Evolutionary conservation across 345 rosid genomes (phyloP).

Genomic region (Eucalyptus curtisii): DNA sequence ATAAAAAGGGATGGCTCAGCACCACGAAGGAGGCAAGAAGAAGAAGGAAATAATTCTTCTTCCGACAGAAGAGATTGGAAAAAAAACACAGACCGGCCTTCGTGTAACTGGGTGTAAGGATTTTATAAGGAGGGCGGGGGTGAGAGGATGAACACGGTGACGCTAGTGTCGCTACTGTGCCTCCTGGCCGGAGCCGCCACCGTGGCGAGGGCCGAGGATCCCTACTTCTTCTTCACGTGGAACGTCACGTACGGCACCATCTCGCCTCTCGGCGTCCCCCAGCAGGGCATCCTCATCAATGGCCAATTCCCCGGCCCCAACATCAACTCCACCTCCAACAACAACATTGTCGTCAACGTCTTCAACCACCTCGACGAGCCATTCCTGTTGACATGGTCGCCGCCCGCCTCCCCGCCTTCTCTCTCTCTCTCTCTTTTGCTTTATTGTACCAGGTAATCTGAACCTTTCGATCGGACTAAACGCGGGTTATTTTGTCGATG

Average conservation of each 20-base stretch:
- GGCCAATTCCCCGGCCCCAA: slow-evolving; percentile 70
- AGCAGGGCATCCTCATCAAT: slow-evolving; percentile 63
- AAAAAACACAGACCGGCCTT: not conserved
- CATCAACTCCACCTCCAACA: slow-evolving; percentile 64
- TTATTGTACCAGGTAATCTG: not conserved
- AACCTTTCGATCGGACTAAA: not conserved
- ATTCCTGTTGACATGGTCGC: slow-evolving; percentile 41
- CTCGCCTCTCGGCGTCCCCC: slow-evolving; percentile 52
- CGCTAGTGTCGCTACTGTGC: slow-evolving; percentile 21
- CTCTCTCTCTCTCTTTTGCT: not conserved
- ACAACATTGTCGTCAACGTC: slow-evolving; percentile 60
- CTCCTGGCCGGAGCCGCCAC: slow-evolving; percentile 18
- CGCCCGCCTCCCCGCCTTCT: not conserved
- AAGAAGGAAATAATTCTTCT: slow-evolving; percentile 23
- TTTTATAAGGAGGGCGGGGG: not conserved
- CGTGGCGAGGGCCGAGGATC: slow-evolving; percentile 45
- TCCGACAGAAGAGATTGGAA: not conserved
- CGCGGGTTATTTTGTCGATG: not conserved
- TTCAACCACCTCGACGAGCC: slow-evolving; percentile 75
- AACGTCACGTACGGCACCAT: slow-evolving; percentile 54
- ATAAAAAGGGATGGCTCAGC: not conserved
- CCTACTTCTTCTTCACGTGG: slow-evolving; percentile 52
- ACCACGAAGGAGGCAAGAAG: slow-evolving; percentile 3
- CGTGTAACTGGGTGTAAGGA: too few species aligned
- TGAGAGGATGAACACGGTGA: slow-evolving; percentile 15